A percentile compares a stretch with the other conserved stretches of the same genome.
phyloP scores from a whole-genome alignment of 805 yeast species.

The Suhomyces kilbournensis region DNA sequence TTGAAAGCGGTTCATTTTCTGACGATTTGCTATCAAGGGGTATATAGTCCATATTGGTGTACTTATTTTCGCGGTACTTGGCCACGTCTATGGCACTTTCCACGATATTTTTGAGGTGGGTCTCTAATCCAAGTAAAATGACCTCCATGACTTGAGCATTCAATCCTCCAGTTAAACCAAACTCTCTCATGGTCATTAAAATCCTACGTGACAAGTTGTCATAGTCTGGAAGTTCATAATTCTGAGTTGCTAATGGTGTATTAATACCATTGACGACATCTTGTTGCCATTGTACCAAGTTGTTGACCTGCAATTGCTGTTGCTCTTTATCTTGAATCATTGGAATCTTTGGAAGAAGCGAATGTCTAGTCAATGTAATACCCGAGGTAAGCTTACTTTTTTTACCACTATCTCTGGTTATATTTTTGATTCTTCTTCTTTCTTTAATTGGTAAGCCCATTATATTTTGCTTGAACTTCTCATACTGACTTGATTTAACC shows the following conservation, averaged over 20 bases:
- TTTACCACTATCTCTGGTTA: conserved; percentile 80
- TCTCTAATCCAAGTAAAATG: conserved; percentile 75
- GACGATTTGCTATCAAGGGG: conserved; percentile 13
- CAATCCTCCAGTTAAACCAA: conserved; percentile 82
- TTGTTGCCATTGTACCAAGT: conserved; percentile 82
- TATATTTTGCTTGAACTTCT: conserved; percentile 77
- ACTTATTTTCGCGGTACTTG: conserved; percentile 53
- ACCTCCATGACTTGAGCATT: conserved; percentile 77
- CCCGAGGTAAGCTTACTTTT: conserved; percentile 68
- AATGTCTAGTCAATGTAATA: conserved; percentile 66
- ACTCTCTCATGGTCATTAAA: conserved; percentile 81
- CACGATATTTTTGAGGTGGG: conserved; percentile 68
- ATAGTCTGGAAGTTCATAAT: conserved; percentile 78
- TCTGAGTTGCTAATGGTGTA: conserved; percentile 74
- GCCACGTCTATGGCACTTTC: conserved; percentile 74
- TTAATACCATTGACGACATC: conserved; percentile 85
- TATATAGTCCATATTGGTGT: conserved; percentile 35
- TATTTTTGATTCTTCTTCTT: conserved; percentile 76
- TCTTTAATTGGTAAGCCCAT: conserved; percentile 84
- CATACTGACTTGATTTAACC: conserved; percentile 68
- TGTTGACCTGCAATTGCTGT: conserved; percentile 43
- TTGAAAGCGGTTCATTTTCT: conserved; percentile 12
- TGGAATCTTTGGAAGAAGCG: conserved; percentile 82
- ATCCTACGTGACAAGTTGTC: conserved; percentile 66
- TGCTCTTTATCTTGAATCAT: conserved; percentile 52